A percentile compares a stretch with the other conserved stretches of the same genome.
These are phyloP conservation scores for Gentiana macrophylla DNA, from an alignment of 257 asterid species.

Conservation along the genomic window DNA sequence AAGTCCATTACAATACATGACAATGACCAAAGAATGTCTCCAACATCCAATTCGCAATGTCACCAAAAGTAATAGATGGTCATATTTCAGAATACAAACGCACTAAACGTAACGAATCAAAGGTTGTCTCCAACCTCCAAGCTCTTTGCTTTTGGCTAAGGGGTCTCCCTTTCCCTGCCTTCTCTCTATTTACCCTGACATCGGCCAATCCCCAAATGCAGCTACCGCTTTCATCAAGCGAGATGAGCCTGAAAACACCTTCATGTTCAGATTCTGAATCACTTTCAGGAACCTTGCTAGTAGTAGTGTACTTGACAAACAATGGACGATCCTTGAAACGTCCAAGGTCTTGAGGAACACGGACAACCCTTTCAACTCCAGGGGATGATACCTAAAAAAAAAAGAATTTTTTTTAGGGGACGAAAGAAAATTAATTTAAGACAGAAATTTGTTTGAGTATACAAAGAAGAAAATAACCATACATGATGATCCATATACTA, in stretches of 20 bases:
- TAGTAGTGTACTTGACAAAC: constrained; percentile 46
- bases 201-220: constrained; percentile 89
- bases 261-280: constrained; percentile 46
- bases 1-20: no score
- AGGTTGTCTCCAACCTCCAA: constrained; percentile 63
- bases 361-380: constrained; percentile 67
- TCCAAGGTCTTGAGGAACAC: constrained; percentile 71
- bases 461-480: no score
- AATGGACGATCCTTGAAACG: constrained; percentile 77
- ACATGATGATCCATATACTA: no score
- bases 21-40: no score
- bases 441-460: no score
- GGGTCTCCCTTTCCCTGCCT: constrained; percentile 83
- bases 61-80: neutral
- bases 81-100: constrained; percentile 54
- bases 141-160: constrained; percentile 79
- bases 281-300: constrained; percentile 20
- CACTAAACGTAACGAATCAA: constrained; percentile 47
- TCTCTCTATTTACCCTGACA: constrained; percentile 73
- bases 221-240: constrained; percentile 36
- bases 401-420: neutral
- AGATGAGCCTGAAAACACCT: constrained; percentile 55
- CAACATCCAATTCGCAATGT: no score
- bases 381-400: constrained; percentile 75
- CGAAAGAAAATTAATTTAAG: no score